Base-by-base conservation (phyloP, 345 rosid species). In the Camelina neglecta region DNA sequence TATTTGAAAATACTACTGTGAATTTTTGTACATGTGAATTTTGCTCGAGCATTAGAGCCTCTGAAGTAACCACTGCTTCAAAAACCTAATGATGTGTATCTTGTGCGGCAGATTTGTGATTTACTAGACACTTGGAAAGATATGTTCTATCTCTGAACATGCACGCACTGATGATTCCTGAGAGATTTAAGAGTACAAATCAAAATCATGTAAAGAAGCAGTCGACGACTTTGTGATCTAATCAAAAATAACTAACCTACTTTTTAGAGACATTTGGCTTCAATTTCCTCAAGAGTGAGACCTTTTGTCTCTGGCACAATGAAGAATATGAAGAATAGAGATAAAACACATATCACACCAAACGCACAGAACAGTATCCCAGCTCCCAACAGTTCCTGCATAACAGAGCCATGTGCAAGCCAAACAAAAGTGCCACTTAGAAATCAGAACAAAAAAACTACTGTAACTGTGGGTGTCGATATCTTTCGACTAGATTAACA, bases 261-360 rank as follows among this genome's bases (percentile, higher is more conserved):
- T 45, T 21, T 36, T 75, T 81, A 91, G 58, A 93, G 82, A 82
- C 97, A 94, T 84, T 83, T 89, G 45, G 88, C 92, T 77, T 94
- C 96, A 4, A 94, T 92, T 81, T 94, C 98, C 77, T 94, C 97
- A 2, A 94, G 97, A 59, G 90, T 92, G 49, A 94, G 93, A 64
- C 98, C 98, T 54, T 94, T 95, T 0, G 99, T 95, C 84, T 95
- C 99, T 1, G 97, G 99, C 24, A 95, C 84, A 3, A 92, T 35
- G 82, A 95, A 87, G 85, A 82, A 89, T 75, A 95, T 92, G 87
- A 95, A 95, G 42, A 87, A 1, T 24, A 95, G 85, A 58, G 99
- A 84, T 47, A 83, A 12, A n/a, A 90, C 62, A 21, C 90, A 88
- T 79, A 92, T 82, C 61, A 84, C 97, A 61, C 97, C 98, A 65